A percentile compares a stretch with the other conserved stretches of the same genome.
Evolutionary conservation across 345 rosid genomes (phyloP).

Genomic region (Hibiscus trionum): DNA sequence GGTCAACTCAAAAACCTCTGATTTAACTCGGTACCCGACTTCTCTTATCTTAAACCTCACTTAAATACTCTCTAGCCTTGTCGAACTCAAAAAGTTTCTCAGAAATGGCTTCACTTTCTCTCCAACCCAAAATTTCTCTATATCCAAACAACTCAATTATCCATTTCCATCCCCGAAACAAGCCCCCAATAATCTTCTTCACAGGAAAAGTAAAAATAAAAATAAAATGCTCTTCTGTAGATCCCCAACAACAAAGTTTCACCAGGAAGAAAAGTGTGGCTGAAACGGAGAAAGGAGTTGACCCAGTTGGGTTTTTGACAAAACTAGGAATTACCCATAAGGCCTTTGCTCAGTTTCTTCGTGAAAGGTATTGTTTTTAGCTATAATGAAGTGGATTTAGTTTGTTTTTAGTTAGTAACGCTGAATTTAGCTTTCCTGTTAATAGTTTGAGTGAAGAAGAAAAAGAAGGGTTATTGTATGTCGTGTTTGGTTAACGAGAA

Average conservation of each 20-base stretch:
- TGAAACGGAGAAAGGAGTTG: slow-evolving; percentile 38
- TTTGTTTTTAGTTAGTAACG: not conserved
- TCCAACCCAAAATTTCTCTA: slow-evolving; percentile 6
- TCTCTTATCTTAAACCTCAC: slow-evolving; percentile 9
- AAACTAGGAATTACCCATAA: slow-evolving; percentile 70
- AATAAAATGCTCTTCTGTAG: slow-evolving; percentile 30
- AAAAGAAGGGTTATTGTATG: not conserved
- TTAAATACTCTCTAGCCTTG: not conserved
- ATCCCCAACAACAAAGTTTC: slow-evolving; percentile 22
- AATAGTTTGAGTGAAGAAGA: not conserved
- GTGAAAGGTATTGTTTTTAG: slow-evolving; percentile 57
- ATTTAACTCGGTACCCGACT: not conserved
- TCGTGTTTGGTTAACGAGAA: not conserved
- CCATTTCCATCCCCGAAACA: slow-evolving; percentile 3
- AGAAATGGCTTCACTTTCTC: slow-evolving; percentile 11
- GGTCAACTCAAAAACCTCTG: slow-evolving; percentile 9
- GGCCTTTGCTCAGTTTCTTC: slow-evolving; percentile 74
- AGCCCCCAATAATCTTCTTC: not conserved
- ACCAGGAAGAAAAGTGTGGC: slow-evolving; percentile 30
- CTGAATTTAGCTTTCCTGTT: not conserved
- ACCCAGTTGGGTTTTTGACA: slow-evolving; percentile 67
- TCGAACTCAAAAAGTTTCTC: not conserved
- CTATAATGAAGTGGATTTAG: not conserved
- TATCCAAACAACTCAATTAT: not conserved
- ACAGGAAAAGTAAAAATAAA: slow-evolving; percentile 9